Conservation (phyloP, 768 basidiomycete species). For the Pleurotus salmoneostramineus region DNA sequence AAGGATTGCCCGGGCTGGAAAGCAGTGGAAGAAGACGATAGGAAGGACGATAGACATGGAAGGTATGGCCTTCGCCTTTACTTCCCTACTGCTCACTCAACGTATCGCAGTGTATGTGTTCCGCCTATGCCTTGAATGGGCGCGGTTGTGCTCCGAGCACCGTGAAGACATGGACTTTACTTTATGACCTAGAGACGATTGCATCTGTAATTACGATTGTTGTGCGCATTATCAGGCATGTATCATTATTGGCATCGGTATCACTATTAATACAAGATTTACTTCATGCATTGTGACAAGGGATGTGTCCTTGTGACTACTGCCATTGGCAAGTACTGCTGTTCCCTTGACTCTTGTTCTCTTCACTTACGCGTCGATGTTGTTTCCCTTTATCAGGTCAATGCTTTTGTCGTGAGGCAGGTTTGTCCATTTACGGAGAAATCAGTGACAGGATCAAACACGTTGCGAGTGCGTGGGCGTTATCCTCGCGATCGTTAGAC, state of each 20-base stretch:
- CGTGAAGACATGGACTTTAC: conserved; percentile 60
- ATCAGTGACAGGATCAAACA: conserved; percentile 8
- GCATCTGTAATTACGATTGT: background rate
- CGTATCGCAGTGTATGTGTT: conserved; percentile 72
- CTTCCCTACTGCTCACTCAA: background rate
- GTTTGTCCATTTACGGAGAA: background rate
- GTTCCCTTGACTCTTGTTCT: background rate
- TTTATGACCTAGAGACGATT: conserved; percentile 9
- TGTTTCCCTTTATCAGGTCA: background rate
- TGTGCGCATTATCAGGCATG: conserved; percentile 4
- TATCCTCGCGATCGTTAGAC: background rate
- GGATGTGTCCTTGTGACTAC: background rate
- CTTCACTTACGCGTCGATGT: background rate
- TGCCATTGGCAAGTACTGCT: background rate
- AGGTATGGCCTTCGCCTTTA: conserved; percentile 44
- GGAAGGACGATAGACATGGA: conserved; percentile 90
- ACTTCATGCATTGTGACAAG: background rate
- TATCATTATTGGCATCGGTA: conserved; percentile 7
- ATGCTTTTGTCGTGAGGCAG: background rate
- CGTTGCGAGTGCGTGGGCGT: conserved; percentile 10
- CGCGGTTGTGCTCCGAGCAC: conserved; percentile 80
- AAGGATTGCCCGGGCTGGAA: conserved; percentile 88
- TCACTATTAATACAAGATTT: background rate
- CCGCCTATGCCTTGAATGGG: conserved; percentile 86
- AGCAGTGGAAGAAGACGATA: conserved; percentile 85